Evolutionary conservation across 805 yeast species (phyloP), one percentile per base, ranked within the genome.

Genomic region (Lachancea waltii): DNA sequence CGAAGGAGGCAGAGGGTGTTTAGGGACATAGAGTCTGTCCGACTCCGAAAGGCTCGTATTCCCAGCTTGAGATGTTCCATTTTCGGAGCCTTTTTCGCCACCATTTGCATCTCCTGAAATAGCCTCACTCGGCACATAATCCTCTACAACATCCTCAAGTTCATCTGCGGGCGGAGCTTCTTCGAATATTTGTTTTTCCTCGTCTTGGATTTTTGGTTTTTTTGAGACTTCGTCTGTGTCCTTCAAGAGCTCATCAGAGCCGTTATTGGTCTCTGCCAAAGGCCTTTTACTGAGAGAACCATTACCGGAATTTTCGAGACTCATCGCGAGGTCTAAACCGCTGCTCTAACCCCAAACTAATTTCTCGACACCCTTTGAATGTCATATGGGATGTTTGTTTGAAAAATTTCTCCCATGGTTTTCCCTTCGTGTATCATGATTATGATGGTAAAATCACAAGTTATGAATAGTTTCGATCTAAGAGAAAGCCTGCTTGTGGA

Each of bases 101-200:
- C 34, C 17, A 14, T 20, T 8, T 26, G 30, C n/a, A 8, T 13
- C 33, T 17, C 7, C 22, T 14, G 19, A 30, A 30, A n/a, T 33
- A 18, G 20, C 31, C 23, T 19, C 26, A 13, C 26, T 21, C 9
- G 35, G 41, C 22, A 38, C 47, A 17, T 48, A 49, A 11, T 47
- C 50, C 16, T 43, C 48, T n/a, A 46, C 50, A 14, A 49, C 41
- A 18, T 49, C 53, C 15, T 49, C 51, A 21, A 49, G 38, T 23
- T 50, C 50, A 26, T 48, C 48, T 10, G 42, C 46, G 23, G 38
- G 43, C 22, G 38, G 43, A 4, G 36, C 40, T 16, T 35, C 39
- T 23, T 34, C 41, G 30, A 41, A 38, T 17, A 37, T 37, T 22
- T 37, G 33, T 17, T 40, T 38, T 19, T 39, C 46, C 13, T 37